A percentile compares a stretch with the other conserved stretches of the same genome.
These are phyloP conservation scores for Coleophoma eucalyptorum DNA, from an alignment of 2,329 filamentous ascomycete genomes.

Conservation along the genomic window DNA sequence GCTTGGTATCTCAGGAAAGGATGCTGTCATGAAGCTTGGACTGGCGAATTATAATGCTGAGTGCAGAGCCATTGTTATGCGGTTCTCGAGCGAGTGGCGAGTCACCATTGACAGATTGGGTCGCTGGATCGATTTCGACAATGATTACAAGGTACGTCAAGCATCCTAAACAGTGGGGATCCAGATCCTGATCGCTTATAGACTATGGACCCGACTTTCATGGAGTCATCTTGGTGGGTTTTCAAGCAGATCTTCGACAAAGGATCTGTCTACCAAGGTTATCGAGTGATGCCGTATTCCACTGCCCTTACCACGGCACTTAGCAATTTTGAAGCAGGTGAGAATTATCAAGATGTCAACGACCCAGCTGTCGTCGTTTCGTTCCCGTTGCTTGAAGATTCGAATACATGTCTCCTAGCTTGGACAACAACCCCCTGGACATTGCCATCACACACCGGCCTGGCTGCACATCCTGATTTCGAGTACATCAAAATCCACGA, in stretches of 20 bases:
- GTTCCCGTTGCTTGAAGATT: constrained; percentile 78
- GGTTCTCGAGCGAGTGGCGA: constrained; percentile 83
- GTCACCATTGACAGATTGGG: constrained; percentile 83
- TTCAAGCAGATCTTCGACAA: constrained; percentile 94
- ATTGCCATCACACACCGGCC: constrained; percentile 72
- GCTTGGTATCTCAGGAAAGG: constrained; percentile 80
- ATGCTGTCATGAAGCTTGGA: constrained; percentile 82
- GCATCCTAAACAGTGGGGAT: not conserved
- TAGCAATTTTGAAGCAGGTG: constrained; percentile 90
- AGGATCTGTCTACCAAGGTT: constrained; percentile 82
- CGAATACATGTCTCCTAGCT: constrained; percentile 71
- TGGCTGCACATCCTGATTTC: constrained; percentile 77
- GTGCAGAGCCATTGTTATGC: constrained; percentile 91
- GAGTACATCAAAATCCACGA: constrained; percentile 87
- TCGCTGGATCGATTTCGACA: constrained; percentile 97
- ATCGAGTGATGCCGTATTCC: constrained; percentile 93
- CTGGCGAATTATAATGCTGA: constrained; percentile 88
- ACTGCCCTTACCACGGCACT: constrained; percentile 85
- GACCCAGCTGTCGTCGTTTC: constrained; percentile 87
- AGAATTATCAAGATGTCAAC: constrained; percentile 91
- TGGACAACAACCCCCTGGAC: constrained; percentile 97
- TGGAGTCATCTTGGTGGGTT: constrained; percentile 97
- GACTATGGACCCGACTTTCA: constrained; percentile 94
- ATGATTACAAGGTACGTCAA: constrained; percentile 69
- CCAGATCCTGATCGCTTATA: constrained; percentile 28